Evolutionary conservation across 805 yeast species (phyloP).

Genomic region (Jamesozyma spencerorum): DNA sequence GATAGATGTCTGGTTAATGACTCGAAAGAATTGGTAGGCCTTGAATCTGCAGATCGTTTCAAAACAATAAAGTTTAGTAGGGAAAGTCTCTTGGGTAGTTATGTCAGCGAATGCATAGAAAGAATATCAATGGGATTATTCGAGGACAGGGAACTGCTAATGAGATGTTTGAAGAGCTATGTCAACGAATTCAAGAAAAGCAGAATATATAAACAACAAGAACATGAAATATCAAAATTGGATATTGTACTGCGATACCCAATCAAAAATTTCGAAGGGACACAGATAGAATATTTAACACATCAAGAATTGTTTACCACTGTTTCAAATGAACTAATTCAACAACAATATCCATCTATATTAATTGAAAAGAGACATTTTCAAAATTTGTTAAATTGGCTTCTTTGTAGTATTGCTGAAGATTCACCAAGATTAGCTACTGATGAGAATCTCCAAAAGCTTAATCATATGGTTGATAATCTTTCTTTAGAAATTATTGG

Average conservation of each 20-base stretch:
- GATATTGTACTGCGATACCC: too few relatives aligned
- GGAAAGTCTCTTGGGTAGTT: constrained; percentile 16
- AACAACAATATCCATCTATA: too few relatives aligned
- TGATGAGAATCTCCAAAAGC: background rate
- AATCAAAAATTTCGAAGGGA: too few relatives aligned
- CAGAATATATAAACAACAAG: constrained; percentile 3
- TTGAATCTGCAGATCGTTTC: background rate
- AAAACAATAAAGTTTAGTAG: constrained; percentile 6
- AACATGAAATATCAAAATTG: background rate
- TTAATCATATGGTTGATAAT: constrained; percentile 2
- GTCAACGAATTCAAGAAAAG: constrained; percentile 3
- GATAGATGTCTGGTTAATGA: background rate
- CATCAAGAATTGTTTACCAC: too few relatives aligned
- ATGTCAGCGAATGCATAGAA: constrained; percentile 8
- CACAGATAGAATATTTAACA: too few relatives aligned
- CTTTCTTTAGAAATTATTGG: constrained; percentile 17
- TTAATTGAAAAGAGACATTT: background rate
- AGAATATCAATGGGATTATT: constrained; percentile 9
- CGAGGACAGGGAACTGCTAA: constrained; percentile 1
- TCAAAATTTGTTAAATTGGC: constrained; percentile 1
- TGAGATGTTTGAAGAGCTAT: constrained; percentile 1
- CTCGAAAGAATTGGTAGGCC: background rate
- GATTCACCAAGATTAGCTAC: background rate
- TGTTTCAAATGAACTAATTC: too few relatives aligned
- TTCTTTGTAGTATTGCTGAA: background rate